Evolutionary conservation across 805 yeast genomes (phyloP), one percentile per base, ranked within the genome.

Genomic region (Metschnikowia lochheadii): DNA sequence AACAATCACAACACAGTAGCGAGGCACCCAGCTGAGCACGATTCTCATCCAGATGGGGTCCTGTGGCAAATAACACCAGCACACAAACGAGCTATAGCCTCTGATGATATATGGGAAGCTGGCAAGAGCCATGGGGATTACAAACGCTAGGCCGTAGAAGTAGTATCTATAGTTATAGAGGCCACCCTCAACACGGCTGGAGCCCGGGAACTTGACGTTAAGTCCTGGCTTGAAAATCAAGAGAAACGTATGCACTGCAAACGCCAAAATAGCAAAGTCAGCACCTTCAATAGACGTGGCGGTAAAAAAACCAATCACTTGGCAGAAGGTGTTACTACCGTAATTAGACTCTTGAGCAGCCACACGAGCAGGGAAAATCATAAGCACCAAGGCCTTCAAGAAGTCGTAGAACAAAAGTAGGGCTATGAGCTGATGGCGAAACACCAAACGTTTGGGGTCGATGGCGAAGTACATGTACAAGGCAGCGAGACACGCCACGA

Each of bases 201-300:
- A 63, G 50, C 68, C 64, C 42, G 67, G 65, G 57, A 77, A 73
- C 50, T 72, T 76, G 51, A 76, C 73, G 32, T 66, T 63, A 26
- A 73, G 60, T 29, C 72, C 74, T 0, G 92, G 89, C 52, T 73
- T 71, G 65, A 88, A 87, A 4, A 90, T 85, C 31, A 89, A 69
- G 40, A 89, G 62, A 26, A 82, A 88, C 8, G 92, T 85, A 67
- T 90, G 96, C 14, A 89, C 67, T 1, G 97, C 96, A 68, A 90
- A 86, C 34, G 85, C 77, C 32, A 89, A 70, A 47, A 89, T 90
- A 15, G 94, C 90, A 34, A 89, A 62, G 66, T 90, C 97, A 1
- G 91, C 89, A 18, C 96, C 96, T 66, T 88, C 95, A 13, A 87
- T 85, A 20, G 89, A 77, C 37, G 83, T 75, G 3, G 91, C 87